A percentile compares a stretch with the other conserved stretches of the same genome.
These are phyloP conservation scores for Populus tremula DNA, from an alignment of 345 rosid genomes.

Conservation along the genomic window DNA sequence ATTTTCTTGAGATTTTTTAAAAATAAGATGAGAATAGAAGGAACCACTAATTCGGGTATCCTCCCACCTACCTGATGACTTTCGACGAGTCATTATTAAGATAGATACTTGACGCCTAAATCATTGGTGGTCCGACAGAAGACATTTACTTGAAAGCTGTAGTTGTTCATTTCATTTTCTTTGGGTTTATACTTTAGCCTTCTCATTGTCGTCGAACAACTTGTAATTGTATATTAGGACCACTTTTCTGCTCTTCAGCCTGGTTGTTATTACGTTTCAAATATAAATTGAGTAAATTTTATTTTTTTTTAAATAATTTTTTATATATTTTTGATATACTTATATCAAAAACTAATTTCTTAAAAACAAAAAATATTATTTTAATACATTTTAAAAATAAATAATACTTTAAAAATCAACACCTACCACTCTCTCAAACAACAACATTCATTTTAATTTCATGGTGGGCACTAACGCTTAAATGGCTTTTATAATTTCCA, in stretches of 20 bases:
- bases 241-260: background rate
- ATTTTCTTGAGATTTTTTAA: no score
- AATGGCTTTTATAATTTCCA: background rate
- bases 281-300: no score
- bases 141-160: slow-evolving; percentile 20
- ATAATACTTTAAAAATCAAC: no score
- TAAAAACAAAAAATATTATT: no score
- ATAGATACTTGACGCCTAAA: slow-evolving; percentile 22
- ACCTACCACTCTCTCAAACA: no score
- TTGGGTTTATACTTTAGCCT: background rate
- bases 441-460: background rate
- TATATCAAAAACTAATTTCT: no score
- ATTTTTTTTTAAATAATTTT: no score
- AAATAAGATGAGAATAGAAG: background rate
- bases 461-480: background rate
- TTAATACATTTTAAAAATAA: no score
- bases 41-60: slow-evolving; percentile 7
- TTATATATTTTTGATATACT: no score
- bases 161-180: background rate
- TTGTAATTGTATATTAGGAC: background rate
- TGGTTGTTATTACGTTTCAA: no score
- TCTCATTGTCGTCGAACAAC: background rate
- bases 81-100: background rate
- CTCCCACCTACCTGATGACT: slow-evolving; percentile 9
- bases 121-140: slow-evolving; percentile 38